phyloP scores from a whole-genome alignment of 139 green algal genomes.

The Micractinium conductrix region DNA sequence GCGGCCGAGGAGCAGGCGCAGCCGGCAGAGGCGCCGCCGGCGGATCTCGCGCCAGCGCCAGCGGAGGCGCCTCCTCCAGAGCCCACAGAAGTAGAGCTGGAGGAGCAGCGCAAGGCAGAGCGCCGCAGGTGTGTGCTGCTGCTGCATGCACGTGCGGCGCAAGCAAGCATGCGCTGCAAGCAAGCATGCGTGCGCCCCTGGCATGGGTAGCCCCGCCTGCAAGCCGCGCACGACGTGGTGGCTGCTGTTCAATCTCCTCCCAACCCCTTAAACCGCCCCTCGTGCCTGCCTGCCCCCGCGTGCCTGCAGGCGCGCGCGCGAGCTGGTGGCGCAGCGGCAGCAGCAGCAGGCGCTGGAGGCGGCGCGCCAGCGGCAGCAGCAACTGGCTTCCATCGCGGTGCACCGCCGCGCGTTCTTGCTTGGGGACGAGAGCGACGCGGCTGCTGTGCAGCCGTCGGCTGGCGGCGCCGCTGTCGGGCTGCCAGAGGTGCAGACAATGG shows the following conservation, averaged over 20 bases:
- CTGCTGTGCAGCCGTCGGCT: background rate
- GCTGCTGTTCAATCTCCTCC: no score
- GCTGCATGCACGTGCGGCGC: background rate
- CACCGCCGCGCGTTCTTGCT: slow-evolving; percentile 29
- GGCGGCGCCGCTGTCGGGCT: background rate
- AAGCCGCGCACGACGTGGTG: no score
- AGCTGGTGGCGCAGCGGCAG: slow-evolving; percentile 38
- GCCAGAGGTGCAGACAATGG: background rate
- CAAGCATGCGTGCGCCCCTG: background rate
- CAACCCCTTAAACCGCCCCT: background rate
- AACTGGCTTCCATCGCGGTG: slow-evolving; percentile 19
- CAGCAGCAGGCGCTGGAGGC: slow-evolving; percentile 28
- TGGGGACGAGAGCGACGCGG: background rate
- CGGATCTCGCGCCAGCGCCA: background rate
- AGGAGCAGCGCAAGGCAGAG: slow-evolving; percentile 34
- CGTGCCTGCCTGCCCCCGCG: background rate
- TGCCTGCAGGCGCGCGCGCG: slow-evolving; percentile 7
- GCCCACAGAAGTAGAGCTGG: background rate
- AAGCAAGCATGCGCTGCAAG: background rate
- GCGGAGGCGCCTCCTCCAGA: background rate
- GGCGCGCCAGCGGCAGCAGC: slow-evolving; percentile 30
- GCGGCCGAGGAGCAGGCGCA: background rate
- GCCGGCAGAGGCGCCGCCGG: background rate
- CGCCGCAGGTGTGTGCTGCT: slow-evolving; percentile 20
- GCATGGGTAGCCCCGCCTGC: background rate